These are phyloP conservation scores for Fusarium verticillioides DNA, from an alignment of 2,329 filamentous ascomycete genomes.

Conservation along the genomic window DNA sequence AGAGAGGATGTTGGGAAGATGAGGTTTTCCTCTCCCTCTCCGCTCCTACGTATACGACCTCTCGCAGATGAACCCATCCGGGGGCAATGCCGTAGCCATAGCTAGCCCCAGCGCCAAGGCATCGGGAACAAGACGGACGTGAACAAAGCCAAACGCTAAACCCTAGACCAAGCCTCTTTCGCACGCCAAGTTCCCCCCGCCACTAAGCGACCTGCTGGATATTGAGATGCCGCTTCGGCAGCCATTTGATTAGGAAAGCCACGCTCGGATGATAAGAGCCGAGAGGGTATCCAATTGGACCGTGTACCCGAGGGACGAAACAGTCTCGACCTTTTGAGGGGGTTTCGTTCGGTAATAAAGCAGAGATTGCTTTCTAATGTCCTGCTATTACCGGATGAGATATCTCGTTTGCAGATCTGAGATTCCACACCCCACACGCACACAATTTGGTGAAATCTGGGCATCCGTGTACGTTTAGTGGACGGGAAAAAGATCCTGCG, in stretches of 20 bases:
- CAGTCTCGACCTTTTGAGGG: not conserved
- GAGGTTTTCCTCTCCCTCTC: not conserved
- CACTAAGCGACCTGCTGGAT: not conserved
- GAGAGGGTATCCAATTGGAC: conserved; percentile 10
- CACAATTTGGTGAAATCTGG: not conserved
- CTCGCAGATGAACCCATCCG: not conserved
- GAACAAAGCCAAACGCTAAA: conserved; percentile 18
- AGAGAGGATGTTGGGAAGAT: not conserved
- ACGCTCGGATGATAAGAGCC: conserved; percentile 13
- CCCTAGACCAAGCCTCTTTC: conserved; percentile 23
- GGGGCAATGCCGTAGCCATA: conserved; percentile 7
- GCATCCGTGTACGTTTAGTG: not conserved
- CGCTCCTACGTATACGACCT: not conserved
- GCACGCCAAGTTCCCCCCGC: not conserved
- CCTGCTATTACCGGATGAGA: conserved; percentile 16
- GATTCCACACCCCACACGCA: conserved; percentile 8
- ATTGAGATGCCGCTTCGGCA: conserved; percentile 14
- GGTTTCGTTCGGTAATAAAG: not conserved
- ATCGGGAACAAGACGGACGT: conserved; percentile 42
- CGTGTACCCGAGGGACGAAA: not conserved
- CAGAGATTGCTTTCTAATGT: not conserved
- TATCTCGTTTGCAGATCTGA: conserved; percentile 32
- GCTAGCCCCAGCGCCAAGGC: not conserved
- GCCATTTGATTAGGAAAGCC: conserved; percentile 13
- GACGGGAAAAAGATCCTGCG: not conserved